Evolutionary conservation across 148 eudicot species (phyloP), one percentile per base, ranked within the genome.

Genomic region (Nyssa sinensis): DNA sequence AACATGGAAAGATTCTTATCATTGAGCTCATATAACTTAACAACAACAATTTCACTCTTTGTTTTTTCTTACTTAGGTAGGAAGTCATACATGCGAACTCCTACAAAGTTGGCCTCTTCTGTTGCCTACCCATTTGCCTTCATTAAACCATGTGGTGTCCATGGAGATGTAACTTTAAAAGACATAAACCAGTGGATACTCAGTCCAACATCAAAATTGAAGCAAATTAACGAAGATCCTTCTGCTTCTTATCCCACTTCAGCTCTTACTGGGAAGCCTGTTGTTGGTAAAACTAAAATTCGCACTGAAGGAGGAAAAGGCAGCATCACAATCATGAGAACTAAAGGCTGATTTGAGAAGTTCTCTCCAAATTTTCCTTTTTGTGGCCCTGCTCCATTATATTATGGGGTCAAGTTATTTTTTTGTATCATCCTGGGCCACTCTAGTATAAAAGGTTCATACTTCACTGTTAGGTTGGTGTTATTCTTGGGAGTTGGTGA

Each of bases 251-350:
- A 76, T 69, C 93, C 88, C 2, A 87, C 88, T 66, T 91, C 96
- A 66, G 97, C 97, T 14, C 79, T 91, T 65, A 77, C 97, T 0
- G 97, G 97, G 55, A 91, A 91, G 71, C 97, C 93, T 34, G 90
- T 91, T 47, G 87, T 91, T 47, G 91, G 91, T 21, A 89, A 89
- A 82, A 91, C 97, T 11, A 91, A 84, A 73, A 91, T 91, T 74
- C 91, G 86, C 2, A 91, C 90, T 4, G 93, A 91, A 78, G 97
- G 97, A 59, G 97, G 97, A 58, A 81, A 84, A 81, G 97, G 97
- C 47, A 84, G 93, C 86, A 89, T 91, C 31, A 91, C 97, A 24
- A 91, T 91, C 70, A 87, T 87, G 91, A 86, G 93, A 80, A 91
- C 97, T n/a, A 91, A 89, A 76, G 97, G 97, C 41, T 91, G 82